Evolutionary conservation across 2,329 filamentous ascomycete species (phyloP).

Genomic region (Dactylellina parvicollis): DNA sequence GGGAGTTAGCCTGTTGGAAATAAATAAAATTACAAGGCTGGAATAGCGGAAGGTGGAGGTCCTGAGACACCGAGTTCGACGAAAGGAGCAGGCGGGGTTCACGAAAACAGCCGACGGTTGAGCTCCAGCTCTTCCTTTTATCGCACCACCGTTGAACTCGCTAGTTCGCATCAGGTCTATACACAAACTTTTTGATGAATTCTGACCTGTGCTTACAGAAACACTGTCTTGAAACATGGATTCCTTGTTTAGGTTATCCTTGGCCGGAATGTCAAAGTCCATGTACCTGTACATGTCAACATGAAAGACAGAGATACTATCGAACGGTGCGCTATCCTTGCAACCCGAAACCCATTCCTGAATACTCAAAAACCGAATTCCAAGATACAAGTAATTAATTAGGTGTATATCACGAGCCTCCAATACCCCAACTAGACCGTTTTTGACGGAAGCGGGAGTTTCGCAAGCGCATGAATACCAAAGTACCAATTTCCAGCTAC

Average conservation of each 20-base stretch:
- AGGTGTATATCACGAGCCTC: not conserved
- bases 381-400: not conserved
- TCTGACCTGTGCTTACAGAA: conserved; percentile 1
- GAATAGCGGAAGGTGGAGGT: conserved; percentile 4
- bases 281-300: not conserved
- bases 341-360: not conserved
- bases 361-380: no score
- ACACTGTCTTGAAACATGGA: conserved; percentile 15
- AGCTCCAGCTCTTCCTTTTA: conserved; percentile 1
- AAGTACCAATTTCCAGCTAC: no score
- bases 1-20: conserved; percentile 21
- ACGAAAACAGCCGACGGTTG: conserved; percentile 2
- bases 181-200: not conserved
- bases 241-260: not conserved
- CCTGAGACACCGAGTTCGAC: conserved; percentile 9
- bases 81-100: conserved; percentile 23
- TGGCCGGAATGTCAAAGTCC: not conserved
- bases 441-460: no score
- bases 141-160: no score
- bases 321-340: not conserved
- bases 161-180: not conserved
- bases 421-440: not conserved
- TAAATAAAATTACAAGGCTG: conserved; percentile 20
- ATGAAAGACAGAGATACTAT: not conserved
- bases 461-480: no score